A percentile compares a stretch with the other conserved stretches of the same genome.
Evolutionary conservation across 495 filamentous ascomycete genomes (phyloP).

Genomic region (Hypoxylon crocopeplum): DNA sequence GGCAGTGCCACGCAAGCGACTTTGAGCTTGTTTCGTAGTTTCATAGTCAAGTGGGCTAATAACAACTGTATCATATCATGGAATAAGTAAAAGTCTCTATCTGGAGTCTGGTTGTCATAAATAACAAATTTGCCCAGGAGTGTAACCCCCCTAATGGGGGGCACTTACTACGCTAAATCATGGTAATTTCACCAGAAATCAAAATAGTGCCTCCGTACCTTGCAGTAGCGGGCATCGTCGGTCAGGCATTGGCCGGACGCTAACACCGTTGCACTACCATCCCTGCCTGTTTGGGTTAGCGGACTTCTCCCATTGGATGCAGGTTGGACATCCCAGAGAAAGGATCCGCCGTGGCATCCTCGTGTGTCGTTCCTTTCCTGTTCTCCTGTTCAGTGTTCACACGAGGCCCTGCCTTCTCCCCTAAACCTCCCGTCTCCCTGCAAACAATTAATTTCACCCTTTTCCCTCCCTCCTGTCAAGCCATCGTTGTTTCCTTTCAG

Average conservation of each 20-base stretch:
- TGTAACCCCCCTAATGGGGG: neutral
- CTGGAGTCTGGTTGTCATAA: too few relatives aligned
- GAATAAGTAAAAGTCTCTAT: too few relatives aligned
- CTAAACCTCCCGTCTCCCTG: conserved; percentile 30
- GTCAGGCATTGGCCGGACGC: conserved; percentile 24
- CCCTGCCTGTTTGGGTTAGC: conserved; percentile 20
- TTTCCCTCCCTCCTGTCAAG: conserved; percentile 37
- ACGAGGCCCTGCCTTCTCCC: conserved; percentile 1
- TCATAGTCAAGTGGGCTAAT: too few relatives aligned
- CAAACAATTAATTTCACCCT: conserved; percentile 38
- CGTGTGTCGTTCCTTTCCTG: neutral
- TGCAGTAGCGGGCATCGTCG: conserved; percentile 32
- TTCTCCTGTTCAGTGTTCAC: neutral
- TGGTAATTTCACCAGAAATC: conserved; percentile 34
- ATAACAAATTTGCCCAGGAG: neutral
- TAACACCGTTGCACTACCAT: conserved; percentile 17
- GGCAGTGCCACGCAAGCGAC: conserved; percentile 21
- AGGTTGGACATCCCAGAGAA: conserved; percentile 16
- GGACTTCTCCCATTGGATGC: conserved; percentile 4
- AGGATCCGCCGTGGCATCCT: conserved; percentile 22
- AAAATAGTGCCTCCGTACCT: conserved; percentile 38
- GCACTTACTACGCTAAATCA: conserved; percentile 25
- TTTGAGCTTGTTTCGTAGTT: conserved; percentile 2
- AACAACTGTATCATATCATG: too few relatives aligned
- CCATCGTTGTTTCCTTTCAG: conserved; percentile 49